Conservation (phyloP, 768 basidiomycete genomes). For the Termitomyces sp. region DNA sequence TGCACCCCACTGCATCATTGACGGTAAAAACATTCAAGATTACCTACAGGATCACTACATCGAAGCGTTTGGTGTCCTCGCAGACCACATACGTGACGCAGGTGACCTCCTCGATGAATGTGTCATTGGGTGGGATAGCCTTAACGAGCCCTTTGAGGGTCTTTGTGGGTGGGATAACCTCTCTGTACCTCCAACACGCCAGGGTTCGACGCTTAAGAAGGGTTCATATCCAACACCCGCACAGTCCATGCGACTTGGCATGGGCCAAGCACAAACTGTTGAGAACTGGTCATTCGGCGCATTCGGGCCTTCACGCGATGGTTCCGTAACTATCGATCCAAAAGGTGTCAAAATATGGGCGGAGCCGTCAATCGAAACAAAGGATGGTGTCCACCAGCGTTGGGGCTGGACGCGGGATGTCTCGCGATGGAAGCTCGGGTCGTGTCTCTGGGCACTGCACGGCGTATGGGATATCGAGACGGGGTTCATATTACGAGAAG, state of each 20-base stretch:
- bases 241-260: conserved; percentile 79
- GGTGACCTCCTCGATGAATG: conserved; percentile 79
- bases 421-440: conserved; percentile 64
- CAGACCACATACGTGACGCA: conserved; percentile 68
- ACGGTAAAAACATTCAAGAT: conserved; percentile 89
- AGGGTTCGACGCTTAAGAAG: conserved; percentile 74
- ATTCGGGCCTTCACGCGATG: conserved; percentile 71
- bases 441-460: conserved; percentile 83
- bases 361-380: conserved; percentile 32
- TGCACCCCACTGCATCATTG: conserved; percentile 87
- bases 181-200: conserved; percentile 51
- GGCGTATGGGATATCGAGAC: conserved; percentile 82
- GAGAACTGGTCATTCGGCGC: conserved; percentile 78
- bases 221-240: conserved; percentile 84
- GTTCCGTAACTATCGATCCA: conserved; percentile 80
- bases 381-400: conserved; percentile 48
- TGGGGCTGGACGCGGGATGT: conserved; percentile 84
- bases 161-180: conserved; percentile 65
- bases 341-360: conserved; percentile 78
- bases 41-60: conserved; percentile 78
- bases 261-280: conserved; percentile 79
- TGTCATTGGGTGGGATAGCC: conserved; percentile 93
- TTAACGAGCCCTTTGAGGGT: conserved; percentile 94
- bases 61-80: conserved; percentile 68
- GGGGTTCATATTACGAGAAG: conserved; percentile 58